Percentiles rank a stretch among this genome's conserved stretches.
These are phyloP conservation scores for Penicillium argentinense DNA, from an alignment of 495 filamentous ascomycete genomes.

Conservation along the genomic window DNA sequence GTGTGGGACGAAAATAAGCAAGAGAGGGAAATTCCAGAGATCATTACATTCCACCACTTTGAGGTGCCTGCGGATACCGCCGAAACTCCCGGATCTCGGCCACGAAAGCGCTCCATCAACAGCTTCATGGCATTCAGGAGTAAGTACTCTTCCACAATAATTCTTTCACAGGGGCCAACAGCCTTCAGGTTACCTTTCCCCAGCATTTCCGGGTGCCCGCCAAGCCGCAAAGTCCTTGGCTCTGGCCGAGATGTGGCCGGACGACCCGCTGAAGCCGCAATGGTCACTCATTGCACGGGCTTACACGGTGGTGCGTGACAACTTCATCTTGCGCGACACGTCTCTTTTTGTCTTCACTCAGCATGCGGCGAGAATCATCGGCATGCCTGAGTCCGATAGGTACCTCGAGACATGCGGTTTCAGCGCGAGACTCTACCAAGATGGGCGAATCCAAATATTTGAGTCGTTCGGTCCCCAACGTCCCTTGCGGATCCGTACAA, in stretches of 20 bases:
- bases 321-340: conserved; percentile 32
- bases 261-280: conserved; percentile 44
- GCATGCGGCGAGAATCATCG: conserved; percentile 3
- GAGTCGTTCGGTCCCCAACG: no score
- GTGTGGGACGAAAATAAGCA: no score
- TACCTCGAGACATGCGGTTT: conserved; percentile 32
- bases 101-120: conserved; percentile 36
- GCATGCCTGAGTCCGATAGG: conserved; percentile 31
- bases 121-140: conserved; percentile 50
- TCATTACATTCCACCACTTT: no score
- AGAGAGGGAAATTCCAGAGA: no score
- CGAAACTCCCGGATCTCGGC: no score
- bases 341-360: conserved; percentile 1
- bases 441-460: no score
- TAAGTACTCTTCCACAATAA: conserved; percentile 23
- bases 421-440: no score
- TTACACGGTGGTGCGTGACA: conserved; percentile 51
- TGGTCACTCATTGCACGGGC: conserved; percentile 51
- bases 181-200: conserved; percentile 37
- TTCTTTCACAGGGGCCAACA: conserved; percentile 11
- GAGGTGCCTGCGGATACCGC: no score
- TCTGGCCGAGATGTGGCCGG: conserved; percentile 43
- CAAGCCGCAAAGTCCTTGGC: conserved; percentile 46
- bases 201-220: conserved; percentile 34
- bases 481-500: no score